Percentiles rank a stretch among this genome's conserved stretches.
Evolutionary conservation across 2,329 filamentous ascomycete genomes (phyloP).

Genomic region (Sporothrix pseudoabietina): DNA sequence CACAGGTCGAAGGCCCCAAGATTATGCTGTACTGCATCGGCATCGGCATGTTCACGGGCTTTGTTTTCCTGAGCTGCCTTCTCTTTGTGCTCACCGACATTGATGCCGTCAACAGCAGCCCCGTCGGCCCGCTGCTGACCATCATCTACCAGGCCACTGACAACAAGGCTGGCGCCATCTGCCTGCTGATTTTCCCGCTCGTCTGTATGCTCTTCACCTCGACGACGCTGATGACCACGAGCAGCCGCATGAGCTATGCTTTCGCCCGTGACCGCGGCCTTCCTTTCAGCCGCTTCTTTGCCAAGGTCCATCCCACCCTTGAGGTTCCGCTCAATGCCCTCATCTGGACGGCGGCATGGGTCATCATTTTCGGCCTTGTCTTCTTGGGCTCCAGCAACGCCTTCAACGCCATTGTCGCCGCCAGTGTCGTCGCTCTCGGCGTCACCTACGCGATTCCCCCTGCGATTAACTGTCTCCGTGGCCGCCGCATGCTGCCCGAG

Average conservation of each 20-base stretch:
- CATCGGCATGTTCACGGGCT: conserved; percentile 65
- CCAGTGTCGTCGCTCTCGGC: conserved; percentile 58
- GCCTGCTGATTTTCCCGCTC: conserved; percentile 67
- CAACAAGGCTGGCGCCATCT: conserved; percentile 63
- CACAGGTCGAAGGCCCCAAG: conserved; percentile 60
- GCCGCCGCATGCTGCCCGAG: conserved; percentile 65
- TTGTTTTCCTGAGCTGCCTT: conserved; percentile 51
- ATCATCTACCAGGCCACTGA: conserved; percentile 62
- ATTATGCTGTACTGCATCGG: conserved; percentile 67
- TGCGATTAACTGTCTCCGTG: conserved; percentile 67
- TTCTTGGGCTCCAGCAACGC: conserved; percentile 67
- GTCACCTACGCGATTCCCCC: conserved; percentile 76
- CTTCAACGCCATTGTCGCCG: conserved; percentile 54
- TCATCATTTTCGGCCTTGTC: conserved; percentile 53
- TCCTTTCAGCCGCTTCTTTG: conserved; percentile 61
- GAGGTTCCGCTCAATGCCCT: conserved; percentile 69
- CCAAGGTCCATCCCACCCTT: conserved; percentile 61
- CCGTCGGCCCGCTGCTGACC: conserved; percentile 42
- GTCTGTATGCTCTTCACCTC: conserved; percentile 66
- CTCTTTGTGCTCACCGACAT: conserved; percentile 66
- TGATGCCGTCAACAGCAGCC: conserved; percentile 49
- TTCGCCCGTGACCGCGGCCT: conserved; percentile 70
- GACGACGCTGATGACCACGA: conserved; percentile 66
- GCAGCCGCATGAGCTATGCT: conserved; percentile 59
- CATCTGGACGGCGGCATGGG: conserved; percentile 57